Base-by-base conservation (phyloP, 2,329 filamentous ascomycete genomes). In the Cercospora brassicicola region DNA sequence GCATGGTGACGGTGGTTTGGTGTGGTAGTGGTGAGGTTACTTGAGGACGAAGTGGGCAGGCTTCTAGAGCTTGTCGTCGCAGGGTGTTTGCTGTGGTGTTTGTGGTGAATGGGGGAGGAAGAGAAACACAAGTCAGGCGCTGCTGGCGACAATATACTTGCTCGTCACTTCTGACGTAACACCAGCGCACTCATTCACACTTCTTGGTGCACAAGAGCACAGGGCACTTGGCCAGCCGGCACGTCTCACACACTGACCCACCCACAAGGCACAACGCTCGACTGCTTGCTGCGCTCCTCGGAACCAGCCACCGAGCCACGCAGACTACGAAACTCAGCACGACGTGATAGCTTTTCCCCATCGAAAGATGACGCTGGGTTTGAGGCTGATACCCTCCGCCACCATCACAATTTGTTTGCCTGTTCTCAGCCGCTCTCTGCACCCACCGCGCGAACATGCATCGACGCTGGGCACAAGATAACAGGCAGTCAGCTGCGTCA, bases 1-100 rank as follows among this genome's bases (percentile, higher is more conserved):
- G 81, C 86, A 88, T 89, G 77, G 67, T 83, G 82, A 72, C 64
- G 75, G 68, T 72, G 67, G 53, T 30, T 48, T 20, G 28, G 31
- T 18, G 51, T 31, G 48, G 55, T 31, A 59, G 48, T 55, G 45
- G 18, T 51, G 10, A n/a, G n/a, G 36, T 6, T 42, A 4, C 18
- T 23, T 23, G 45, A 23, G 18, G 45, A 23, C 20, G 45, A 26
- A n/a, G 48, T 23, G 23, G 26, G 48, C n/a, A n/a, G 48, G 48
- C 48, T 55, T 55, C 23, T 55, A 8, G 48, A 55, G 48, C 48
- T 55, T n/a, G 48, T 55, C 48, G 48, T 30, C 23, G 48, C 48
- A 55, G 55, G 26, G 15, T 18, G 55, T 33, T 31, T 36, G 30
- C 28, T 31, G 55, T 59, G 55, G 55, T 59, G 28, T 10, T 59